These are phyloP conservation scores for Apiospora rasikravindrae DNA, from an alignment of 2,329 filamentous ascomycete genomes.

Conservation along the genomic window DNA sequence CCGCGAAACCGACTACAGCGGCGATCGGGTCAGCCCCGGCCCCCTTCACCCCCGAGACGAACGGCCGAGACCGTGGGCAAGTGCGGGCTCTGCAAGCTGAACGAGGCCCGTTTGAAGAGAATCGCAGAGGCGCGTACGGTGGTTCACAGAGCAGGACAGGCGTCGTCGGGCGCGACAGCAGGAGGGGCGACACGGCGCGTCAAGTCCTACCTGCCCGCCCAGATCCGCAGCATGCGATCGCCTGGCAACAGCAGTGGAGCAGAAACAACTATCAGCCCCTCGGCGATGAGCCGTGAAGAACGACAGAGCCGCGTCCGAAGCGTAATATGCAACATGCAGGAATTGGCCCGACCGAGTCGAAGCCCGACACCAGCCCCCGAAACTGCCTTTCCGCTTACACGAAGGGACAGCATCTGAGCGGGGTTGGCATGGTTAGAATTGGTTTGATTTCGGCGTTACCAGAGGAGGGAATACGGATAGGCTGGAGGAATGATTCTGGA, in stretches of 20 bases:
- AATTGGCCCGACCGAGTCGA: neutral
- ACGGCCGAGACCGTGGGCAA: conserved; percentile 35
- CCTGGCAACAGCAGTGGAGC: neutral
- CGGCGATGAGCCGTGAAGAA: neutral
- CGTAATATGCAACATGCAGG: conserved; percentile 14
- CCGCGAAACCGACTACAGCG: conserved; percentile 32
- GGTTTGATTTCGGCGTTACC: conserved; percentile 2
- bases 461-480: neutral
- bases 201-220: conserved; percentile 17
- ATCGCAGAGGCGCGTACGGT: neutral
- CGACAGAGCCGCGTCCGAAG: conserved; percentile 18
- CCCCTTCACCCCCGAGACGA: conserved; percentile 22
- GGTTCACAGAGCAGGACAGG: neutral
- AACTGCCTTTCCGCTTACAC: neutral
- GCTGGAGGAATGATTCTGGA: neutral
- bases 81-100: conserved; percentile 33
- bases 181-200: conserved; percentile 10
- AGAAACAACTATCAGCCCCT: neutral
- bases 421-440: neutral
- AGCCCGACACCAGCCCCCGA: neutral
- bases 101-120: conserved; percentile 28
- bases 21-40: conserved; percentile 30
- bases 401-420: conserved; percentile 1
- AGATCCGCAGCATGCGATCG: conserved; percentile 16
- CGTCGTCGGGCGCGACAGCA: neutral